phyloP scores from a whole-genome alignment of 139 green algal genomes.

The Coelastrella sp. region DNA sequence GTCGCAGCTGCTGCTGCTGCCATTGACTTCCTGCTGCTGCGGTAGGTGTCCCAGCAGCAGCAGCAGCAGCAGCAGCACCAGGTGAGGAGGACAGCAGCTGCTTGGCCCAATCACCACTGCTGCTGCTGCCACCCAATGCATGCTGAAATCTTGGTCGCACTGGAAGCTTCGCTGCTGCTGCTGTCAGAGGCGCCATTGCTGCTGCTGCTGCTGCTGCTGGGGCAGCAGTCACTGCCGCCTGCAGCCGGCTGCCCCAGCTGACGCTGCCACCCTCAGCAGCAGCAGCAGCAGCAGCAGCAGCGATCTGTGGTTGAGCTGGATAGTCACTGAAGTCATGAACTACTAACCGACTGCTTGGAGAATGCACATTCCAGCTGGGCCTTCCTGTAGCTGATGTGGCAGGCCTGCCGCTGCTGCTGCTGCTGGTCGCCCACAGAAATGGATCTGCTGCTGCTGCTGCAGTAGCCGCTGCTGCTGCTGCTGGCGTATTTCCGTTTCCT shows the following conservation, averaged over 20 bases:
- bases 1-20: background rate
- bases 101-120: background rate
- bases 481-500: background rate
- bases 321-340: background rate
- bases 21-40: background rate
- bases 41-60: too few relatives aligned
- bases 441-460: background rate
- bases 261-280: background rate
- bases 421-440: background rate
- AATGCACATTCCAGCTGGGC: background rate
- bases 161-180: background rate
- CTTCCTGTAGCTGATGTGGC: too few relatives aligned
- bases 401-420: background rate
- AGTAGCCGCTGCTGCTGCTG: background rate
- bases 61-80: background rate
- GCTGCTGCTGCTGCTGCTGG: constrained; percentile 2
- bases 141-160: background rate
- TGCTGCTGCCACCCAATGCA: background rate
- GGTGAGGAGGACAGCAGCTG: background rate
- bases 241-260: background rate
- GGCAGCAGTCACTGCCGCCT: background rate
- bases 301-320: background rate
- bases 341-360: background rate
- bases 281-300: background rate
- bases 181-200: background rate